Conservation (phyloP, 192 early-diverging fungal genomes). For the Helicostylum pulchrum region DNA sequence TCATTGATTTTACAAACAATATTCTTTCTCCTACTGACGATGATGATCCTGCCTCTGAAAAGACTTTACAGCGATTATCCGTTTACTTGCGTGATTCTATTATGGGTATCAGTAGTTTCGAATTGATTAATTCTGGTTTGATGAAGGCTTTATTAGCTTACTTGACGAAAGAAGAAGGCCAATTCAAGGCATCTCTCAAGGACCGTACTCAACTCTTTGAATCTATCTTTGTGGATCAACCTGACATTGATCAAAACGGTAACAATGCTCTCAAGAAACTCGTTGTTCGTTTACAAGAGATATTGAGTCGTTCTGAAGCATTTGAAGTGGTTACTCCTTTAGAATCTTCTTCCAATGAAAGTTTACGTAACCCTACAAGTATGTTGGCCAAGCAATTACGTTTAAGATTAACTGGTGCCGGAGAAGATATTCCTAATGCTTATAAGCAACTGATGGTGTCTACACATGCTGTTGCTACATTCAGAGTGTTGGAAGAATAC, state of each 20-base stretch:
- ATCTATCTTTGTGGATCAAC: conserved; percentile 54
- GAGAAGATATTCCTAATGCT: conserved; percentile 43
- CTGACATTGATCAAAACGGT: conserved; percentile 33
- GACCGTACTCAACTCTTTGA: conserved; percentile 42
- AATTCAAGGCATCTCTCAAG: not conserved
- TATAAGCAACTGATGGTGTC: conserved; percentile 62
- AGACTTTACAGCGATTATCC: conserved; percentile 27
- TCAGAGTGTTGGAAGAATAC: conserved; percentile 78
- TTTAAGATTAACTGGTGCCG: conserved; percentile 55
- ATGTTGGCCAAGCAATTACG: conserved; percentile 80
- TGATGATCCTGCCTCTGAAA: conserved; percentile 9
- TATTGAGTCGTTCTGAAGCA: conserved; percentile 62
- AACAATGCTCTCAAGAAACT: conserved; percentile 50
- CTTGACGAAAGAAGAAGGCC: conserved; percentile 27
- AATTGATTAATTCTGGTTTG: conserved; percentile 75
- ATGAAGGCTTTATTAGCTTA: conserved; percentile 57
- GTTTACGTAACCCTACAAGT: conserved; percentile 41
- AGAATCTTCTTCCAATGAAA: conserved; percentile 33
- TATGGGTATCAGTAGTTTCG: conserved; percentile 70
- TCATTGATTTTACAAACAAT: not conserved
- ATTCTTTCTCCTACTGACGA: not conserved
- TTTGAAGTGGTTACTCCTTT: conserved; percentile 57
- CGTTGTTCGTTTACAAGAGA: conserved; percentile 68
- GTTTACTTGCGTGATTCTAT: conserved; percentile 23
- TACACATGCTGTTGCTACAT: conserved; percentile 84